A percentile compares a stretch with the other conserved stretches of the same genome.
Conservation (phyloP, 257 asterid species). For the Paraleonurus japonicus region DNA sequence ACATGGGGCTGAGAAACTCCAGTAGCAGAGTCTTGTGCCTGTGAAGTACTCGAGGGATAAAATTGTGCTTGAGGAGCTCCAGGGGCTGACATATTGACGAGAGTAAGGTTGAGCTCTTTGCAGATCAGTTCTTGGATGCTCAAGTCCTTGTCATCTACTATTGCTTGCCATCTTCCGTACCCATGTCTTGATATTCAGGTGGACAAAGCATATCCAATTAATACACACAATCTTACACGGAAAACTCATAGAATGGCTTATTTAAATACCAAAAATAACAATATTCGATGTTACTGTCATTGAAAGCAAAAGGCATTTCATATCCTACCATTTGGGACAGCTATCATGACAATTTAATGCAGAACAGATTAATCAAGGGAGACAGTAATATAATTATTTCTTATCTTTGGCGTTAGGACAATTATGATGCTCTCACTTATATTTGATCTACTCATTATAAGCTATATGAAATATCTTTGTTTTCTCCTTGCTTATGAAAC, state of each 20-base stretch:
- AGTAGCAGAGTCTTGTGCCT: slow-evolving; percentile 40
- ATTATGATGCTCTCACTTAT: neutral
- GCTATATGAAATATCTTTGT: slow-evolving; percentile 1
- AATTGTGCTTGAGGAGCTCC: slow-evolving; percentile 55
- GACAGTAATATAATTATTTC: slow-evolving; percentile 3
- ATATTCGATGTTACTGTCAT: neutral
- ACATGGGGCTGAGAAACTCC: slow-evolving; percentile 45
- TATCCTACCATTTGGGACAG: slow-evolving; percentile 17
- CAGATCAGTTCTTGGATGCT: slow-evolving; percentile 81
- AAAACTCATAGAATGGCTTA: neutral
- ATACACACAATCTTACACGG: slow-evolving; percentile 15
- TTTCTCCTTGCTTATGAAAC: slow-evolving; percentile 10
- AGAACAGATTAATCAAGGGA: neutral
- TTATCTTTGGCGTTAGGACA: neutral
- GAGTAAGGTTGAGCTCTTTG: slow-evolving; percentile 79
- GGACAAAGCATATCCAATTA: slow-evolving; percentile 24
- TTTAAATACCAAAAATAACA: neutral
- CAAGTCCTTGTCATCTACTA: slow-evolving; percentile 89
- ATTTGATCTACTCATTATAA: slow-evolving; percentile 12
- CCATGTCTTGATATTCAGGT: slow-evolving; percentile 70
- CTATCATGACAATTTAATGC: slow-evolving; percentile 12
- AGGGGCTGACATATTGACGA: slow-evolving; percentile 46
- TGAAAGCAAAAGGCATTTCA: slow-evolving; percentile 5
- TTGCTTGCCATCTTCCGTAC: slow-evolving; percentile 98
- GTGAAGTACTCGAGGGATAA: slow-evolving; percentile 37